Evolutionary conservation across 176 grass and related monocot genomes (phyloP).

Genomic region (Puya raimondii): DNA sequence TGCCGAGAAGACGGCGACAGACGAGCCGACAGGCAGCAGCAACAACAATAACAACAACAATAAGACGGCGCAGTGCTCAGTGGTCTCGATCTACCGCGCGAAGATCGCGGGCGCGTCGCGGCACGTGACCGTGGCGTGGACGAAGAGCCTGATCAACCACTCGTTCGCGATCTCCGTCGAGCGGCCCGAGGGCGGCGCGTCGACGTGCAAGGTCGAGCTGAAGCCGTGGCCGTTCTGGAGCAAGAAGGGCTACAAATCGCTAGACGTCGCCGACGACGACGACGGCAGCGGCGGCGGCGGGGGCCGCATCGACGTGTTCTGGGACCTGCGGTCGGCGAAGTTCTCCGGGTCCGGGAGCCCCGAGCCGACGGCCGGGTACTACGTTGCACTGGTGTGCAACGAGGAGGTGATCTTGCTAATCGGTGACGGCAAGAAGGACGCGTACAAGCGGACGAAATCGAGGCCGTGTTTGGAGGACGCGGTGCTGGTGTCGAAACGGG

Average conservation of each 20-base stretch:
- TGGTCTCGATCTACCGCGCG: constrained; percentile 43
- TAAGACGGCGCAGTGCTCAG: constrained; percentile 56
- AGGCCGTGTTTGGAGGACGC: constrained; percentile 68
- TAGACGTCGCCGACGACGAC: constrained; percentile 22
- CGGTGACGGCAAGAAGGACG: constrained; percentile 74
- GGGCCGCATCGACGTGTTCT: constrained; percentile 53
- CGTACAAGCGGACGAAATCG: constrained; percentile 72
- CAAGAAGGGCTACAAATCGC: constrained; percentile 66
- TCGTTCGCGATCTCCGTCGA: constrained; percentile 81
- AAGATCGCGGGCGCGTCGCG: constrained; percentile 45
- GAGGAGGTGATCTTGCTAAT: constrained; percentile 65
- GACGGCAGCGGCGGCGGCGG: too few species aligned
- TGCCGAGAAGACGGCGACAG: too few species aligned
- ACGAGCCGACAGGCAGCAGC: too few species aligned
- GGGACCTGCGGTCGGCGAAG: constrained; percentile 83
- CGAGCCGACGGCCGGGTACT: constrained; percentile 57
- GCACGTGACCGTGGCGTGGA: constrained; percentile 58
- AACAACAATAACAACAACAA: constrained; percentile 8
- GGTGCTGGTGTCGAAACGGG: constrained; percentile 44
- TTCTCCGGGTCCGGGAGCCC: constrained; percentile 42
- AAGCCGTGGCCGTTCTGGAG: constrained; percentile 98
- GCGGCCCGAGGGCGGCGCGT: constrained; percentile 7
- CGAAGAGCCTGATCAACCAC: constrained; percentile 81
- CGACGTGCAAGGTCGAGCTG: constrained; percentile 72
- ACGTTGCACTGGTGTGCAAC: constrained; percentile 48